Evolutionary conservation across 371 early-diverging fungal genomes (phyloP).

Genomic region (Haplosporangium sp.): DNA sequence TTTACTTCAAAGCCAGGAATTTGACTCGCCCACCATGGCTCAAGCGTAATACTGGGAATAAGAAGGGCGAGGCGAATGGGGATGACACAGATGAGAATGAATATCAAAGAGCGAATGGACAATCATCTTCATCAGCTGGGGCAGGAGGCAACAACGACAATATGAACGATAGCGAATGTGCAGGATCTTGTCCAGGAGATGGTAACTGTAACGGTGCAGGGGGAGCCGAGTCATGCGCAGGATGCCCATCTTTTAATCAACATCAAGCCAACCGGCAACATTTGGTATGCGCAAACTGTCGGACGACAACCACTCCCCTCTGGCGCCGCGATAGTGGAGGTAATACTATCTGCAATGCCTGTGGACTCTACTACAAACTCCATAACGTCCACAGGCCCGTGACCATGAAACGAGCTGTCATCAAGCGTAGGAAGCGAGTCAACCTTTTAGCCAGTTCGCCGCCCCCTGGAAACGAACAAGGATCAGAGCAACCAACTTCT

Average conservation of each 20-base stretch:
- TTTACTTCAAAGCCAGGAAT: constrained; percentile 86
- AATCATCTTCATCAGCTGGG: constrained; percentile 11
- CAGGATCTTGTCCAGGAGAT: constrained; percentile 82
- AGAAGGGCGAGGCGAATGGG: constrained; percentile 33
- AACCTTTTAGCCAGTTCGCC: constrained; percentile 54
- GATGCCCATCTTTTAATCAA: constrained; percentile 87
- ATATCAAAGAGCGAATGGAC: constrained; percentile 4
- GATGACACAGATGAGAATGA: constrained; percentile 43
- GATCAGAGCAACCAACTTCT: constrained; percentile 1
- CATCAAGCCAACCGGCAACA: constrained; percentile 62
- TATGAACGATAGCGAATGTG: constrained; percentile 42
- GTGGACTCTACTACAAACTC: constrained; percentile 87
- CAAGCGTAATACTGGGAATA: constrained; percentile 62
- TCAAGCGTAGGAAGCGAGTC: constrained; percentile 85
- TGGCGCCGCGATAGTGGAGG: constrained; percentile 91
- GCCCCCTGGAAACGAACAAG: constrained; percentile 23
- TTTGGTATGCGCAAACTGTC: constrained; percentile 83
- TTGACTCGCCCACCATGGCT: constrained; percentile 84
- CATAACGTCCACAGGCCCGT: constrained; percentile 83
- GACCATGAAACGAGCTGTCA: constrained; percentile 89
- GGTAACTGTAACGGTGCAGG: constrained; percentile 88
- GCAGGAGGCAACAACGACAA: constrained; percentile 18
- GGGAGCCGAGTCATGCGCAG: constrained; percentile 80
- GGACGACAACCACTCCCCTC: constrained; percentile 86
- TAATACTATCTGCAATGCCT: constrained; percentile 87